phyloP scores from a whole-genome alignment of 2,329 filamentous ascomycete genomes.

The Fusarium piperis region DNA sequence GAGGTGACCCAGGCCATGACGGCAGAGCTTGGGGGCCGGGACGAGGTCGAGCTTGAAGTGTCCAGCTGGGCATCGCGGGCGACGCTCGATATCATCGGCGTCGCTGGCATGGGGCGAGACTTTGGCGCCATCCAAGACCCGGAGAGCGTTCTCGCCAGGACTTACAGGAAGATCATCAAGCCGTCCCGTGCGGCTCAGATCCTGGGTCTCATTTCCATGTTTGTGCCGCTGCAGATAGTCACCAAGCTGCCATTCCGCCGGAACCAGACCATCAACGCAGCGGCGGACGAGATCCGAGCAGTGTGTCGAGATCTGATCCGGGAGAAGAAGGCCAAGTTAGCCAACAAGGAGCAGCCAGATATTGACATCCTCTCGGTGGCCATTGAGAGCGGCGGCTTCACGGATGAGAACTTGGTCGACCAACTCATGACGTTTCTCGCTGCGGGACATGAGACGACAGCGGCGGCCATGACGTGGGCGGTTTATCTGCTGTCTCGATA shows the following conservation, averaged over 20 bases:
- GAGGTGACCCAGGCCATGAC: conserved; percentile 74
- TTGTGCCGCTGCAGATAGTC: conserved; percentile 72
- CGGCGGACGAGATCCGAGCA: conserved; percentile 68
- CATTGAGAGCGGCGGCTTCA: conserved; percentile 78
- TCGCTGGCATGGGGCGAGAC: conserved; percentile 76
- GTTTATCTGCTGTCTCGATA: conserved; percentile 74
- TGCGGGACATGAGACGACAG: conserved; percentile 84
- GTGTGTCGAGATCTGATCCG: conserved; percentile 75
- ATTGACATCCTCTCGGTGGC: conserved; percentile 85
- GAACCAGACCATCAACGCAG: conserved; percentile 71
- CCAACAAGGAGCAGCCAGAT: conserved; percentile 60
- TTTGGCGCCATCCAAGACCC: conserved; percentile 73
- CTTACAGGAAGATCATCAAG: conserved; percentile 66
- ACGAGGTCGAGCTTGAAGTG: conserved; percentile 63
- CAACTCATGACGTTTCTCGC: conserved; percentile 92
- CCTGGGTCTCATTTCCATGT: conserved; percentile 66
- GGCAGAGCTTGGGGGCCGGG: conserved; percentile 42
- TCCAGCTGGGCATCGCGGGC: conserved; percentile 71
- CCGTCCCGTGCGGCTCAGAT: conserved; percentile 62
- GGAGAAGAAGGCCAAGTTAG: conserved; percentile 70
- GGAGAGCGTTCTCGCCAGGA: conserved; percentile 65
- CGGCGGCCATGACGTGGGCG: conserved; percentile 79
- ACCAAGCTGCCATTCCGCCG: conserved; percentile 72
- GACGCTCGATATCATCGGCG: conserved; percentile 80
- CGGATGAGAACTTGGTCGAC: conserved; percentile 82